Evolutionary conservation across 306 rosid genomes (phyloP), one percentile per base, ranked within the genome.

Genomic region (Sindora glabra): DNA sequence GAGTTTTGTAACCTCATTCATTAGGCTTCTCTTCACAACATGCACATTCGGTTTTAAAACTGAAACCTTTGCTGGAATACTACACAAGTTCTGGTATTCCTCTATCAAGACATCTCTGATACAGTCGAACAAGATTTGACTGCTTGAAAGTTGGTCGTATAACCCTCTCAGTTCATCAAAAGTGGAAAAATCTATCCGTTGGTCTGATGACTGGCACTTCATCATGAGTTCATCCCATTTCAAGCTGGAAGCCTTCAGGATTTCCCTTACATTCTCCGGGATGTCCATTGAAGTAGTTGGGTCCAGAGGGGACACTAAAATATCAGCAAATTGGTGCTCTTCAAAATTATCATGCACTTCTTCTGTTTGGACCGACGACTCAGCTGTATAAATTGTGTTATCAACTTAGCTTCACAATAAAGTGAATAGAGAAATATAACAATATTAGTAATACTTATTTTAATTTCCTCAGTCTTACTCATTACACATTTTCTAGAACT

Each of bases 41-140:
- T 79, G 69, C 12, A 70, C 2, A 16, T 53, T 62, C 30, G 74
- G 62, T 64, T 68, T 69, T 64, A 21, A 39, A 25, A 46, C 40
- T 66, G 89, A 69, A 54, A 67, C 3, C 69, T 79, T 71, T 48
- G 51, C 64, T 25, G 67, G 71, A 68, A 64, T 72, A 58, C 81
- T 76, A 68, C 46, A 29, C 16, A 62, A 70, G 40, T 55, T 48
- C 50, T 77, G 72, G 60, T 67, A 62, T 36, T 62, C 67, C 48
- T 83, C 73, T 23, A 41, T 75, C 56, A 83, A 80, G 57, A 59
- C 76, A 74, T 88, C 88, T 15, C 72, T 75, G 34, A 70, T 55
- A 69, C 63, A 74, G 59, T 88, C 86, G 45, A 65, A 65, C 64
- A 91, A 38, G 27, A 81, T 67, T 66, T 14, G 47, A 5, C 70